Base-by-base conservation (phyloP, 345 rosid genomes). In the Camelina sativa region DNA sequence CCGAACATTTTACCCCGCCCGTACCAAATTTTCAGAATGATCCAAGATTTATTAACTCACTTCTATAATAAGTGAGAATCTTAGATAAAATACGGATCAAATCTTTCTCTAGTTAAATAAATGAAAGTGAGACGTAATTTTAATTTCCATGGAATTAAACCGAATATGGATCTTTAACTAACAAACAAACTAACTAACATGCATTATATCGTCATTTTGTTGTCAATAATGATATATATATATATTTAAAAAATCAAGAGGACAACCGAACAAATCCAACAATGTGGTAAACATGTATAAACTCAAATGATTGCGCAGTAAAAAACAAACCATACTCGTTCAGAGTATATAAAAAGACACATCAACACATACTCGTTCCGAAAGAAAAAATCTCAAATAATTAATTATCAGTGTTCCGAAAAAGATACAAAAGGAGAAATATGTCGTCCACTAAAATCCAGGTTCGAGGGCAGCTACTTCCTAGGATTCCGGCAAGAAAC, bases 371-470 rank as follows among this genome's bases (percentile, higher is more conserved):
- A 23, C 30, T 28, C 13, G 25, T 22, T 54, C 53, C 22, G 3
- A 8, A 16, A 48, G 2, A 48, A 60, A 48, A 60, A 23, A 8
- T 17, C 70, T 34, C 65, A 43, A 16, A 28, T 28, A 28, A 28
- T 28, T 23, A 57, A 74, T 8, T 8, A 44, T 2, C 0, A 34
- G 20, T 56, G 2, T 9, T 43, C 16, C 16, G 4, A 43, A 4
- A 43, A 41, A 13, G 1, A 41, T 0, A 9, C 3, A 41, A 41
- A 37, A 34, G 37, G 40, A 40, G 1, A 12, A 65, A 23, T 2
- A 74, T 74, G 79, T 67, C 47, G 17, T 67, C 79, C 3, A 67
- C 48, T 41, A 75, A 43, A 75, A 60, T 67, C 47, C 54, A 67
- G n/a, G n/a, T 61, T 7, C 48, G 12, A 75, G 25, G 63, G 10